These are phyloP conservation scores for Nicotiana rustica DNA, from an alignment of 305 asterid species.

Conservation along the genomic window DNA sequence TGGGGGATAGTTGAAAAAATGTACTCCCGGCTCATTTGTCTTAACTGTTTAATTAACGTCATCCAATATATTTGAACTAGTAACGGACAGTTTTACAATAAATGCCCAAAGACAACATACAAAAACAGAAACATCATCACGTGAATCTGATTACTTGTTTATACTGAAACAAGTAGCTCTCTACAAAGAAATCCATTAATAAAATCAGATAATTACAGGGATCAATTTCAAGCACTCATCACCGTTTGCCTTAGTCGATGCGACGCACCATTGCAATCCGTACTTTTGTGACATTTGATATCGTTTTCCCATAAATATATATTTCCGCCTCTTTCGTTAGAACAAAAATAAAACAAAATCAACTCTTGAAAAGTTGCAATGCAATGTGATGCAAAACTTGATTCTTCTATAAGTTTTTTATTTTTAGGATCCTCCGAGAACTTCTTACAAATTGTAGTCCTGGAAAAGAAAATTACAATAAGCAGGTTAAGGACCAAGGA, in stretches of 20 bases:
- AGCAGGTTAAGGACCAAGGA: no score
- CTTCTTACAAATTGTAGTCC: background rate
- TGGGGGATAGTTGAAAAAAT: background rate
- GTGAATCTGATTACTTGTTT: background rate
- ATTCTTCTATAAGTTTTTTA: background rate
- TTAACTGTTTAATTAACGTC: background rate
- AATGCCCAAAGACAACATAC: constrained; percentile 10
- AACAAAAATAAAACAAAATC: background rate
- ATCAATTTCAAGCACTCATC: background rate
- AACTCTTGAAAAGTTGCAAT: background rate
- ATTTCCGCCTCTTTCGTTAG: background rate
- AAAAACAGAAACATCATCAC: background rate
- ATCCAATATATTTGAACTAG: constrained; percentile 9
- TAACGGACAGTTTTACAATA: constrained; percentile 7
- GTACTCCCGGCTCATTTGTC: background rate
- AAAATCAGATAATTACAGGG: background rate
- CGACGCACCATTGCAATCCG: background rate
- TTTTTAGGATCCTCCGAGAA: background rate
- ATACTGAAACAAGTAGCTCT: background rate
- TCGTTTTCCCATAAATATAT: background rate
- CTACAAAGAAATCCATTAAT: background rate
- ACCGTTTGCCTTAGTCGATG: background rate
- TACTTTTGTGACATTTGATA: background rate
- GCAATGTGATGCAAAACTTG: background rate
- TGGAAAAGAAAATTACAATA: background rate